phyloP scores from a whole-genome alignment of 73 alveolate genomes.

The Paramecium biaurelia region DNA sequence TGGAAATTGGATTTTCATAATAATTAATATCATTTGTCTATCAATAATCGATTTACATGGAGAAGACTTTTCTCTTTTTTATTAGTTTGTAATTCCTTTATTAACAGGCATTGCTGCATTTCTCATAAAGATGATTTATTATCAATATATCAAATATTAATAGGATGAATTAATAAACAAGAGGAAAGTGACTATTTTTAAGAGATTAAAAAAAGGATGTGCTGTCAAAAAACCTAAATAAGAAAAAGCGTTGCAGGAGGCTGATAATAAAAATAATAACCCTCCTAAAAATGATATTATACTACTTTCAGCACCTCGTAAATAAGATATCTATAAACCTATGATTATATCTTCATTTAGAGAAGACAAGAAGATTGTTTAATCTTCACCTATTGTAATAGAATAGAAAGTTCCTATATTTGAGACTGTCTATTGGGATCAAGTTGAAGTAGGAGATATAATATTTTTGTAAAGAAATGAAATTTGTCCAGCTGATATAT shows the following conservation, averaged over 20 bases:
- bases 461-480: slow-evolving; percentile 12
- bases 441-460: slow-evolving; percentile 52
- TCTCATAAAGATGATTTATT: neutral
- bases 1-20: slow-evolving; percentile 11
- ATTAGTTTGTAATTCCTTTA: slow-evolving; percentile 18
- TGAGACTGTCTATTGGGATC: slow-evolving; percentile 12
- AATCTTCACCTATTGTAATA: neutral
- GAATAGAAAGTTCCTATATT: slow-evolving; percentile 23
- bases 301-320: neutral
- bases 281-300: neutral
- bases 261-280: neutral
- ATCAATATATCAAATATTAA: neutral
- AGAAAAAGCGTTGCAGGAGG: neutral
- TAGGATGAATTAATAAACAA: neutral
- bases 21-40: neutral
- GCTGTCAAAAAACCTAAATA: neutral
- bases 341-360: neutral
- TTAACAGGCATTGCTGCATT: neutral
- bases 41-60: neutral
- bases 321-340: neutral
- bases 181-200: neutral
- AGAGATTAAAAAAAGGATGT: neutral
- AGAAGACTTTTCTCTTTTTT: neutral
- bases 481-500: slow-evolving; percentile 53
- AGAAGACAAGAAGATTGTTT: neutral